phyloP scores from a whole-genome alignment of 495 filamentous ascomycete species.

The Usnea hakonensis region DNA sequence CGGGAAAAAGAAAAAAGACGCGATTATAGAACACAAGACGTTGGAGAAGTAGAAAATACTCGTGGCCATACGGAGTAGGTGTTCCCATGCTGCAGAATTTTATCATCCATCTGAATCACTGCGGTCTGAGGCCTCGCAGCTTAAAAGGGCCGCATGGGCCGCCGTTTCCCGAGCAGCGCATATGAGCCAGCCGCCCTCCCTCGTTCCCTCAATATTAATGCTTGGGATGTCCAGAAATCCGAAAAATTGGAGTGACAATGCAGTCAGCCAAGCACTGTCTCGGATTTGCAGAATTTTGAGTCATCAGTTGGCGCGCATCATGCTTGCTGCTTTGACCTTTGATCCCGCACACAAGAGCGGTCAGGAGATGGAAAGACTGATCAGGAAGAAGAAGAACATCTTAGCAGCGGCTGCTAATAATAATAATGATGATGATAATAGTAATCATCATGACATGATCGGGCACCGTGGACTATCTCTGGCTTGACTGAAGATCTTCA shows the following conservation, averaged over 20 bases:
- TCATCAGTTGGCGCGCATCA: neutral
- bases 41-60: neutral
- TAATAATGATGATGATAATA: too few relatives aligned
- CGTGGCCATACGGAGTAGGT: neutral
- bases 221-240: neutral
- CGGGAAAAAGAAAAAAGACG: too few relatives aligned
- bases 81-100: neutral
- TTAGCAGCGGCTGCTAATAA: conserved; percentile 12
- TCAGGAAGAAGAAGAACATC: neutral
- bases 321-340: neutral
- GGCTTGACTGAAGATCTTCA: neutral
- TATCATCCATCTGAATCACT: neutral
- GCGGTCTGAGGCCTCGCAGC: neutral
- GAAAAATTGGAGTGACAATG: neutral
- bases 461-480: neutral
- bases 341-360: neutral
- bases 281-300: neutral
- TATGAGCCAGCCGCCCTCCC: conserved; percentile 4
- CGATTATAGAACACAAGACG: neutral
- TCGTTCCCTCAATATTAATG: neutral
- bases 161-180: conserved; percentile 14
- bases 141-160: neutral
- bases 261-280: neutral
- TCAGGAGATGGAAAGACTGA: conserved; percentile 1
- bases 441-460: too few relatives aligned